Evolutionary conservation across 169 alveolate species (phyloP).

Genomic region (Plasmodium malariae): DNA sequence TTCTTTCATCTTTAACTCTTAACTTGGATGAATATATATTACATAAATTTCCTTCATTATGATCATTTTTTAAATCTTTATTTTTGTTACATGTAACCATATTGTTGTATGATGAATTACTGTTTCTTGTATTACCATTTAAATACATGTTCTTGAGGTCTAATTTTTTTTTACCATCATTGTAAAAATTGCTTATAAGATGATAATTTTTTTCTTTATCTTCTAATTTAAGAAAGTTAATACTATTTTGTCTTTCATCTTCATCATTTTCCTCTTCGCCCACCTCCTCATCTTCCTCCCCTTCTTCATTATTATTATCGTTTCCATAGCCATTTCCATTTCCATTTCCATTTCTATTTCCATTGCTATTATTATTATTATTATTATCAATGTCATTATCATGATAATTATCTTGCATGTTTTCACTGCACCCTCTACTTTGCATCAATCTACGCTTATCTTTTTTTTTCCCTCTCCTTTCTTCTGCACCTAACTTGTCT

Average conservation of each 20-base stretch:
- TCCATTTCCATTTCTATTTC: background rate
- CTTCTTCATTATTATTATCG: background rate
- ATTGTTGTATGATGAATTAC: background rate
- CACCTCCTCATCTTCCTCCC: background rate
- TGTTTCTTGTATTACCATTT: background rate
- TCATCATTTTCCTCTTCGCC: background rate
- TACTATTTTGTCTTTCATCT: background rate
- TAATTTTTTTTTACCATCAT: constrained; percentile 7
- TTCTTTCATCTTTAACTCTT: constrained; percentile 17
- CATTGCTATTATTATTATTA: background rate
- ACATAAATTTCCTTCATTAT: background rate
- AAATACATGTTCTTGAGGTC: constrained; percentile 2
- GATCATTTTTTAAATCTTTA: background rate
- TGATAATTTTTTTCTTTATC: background rate
- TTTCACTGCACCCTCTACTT: too few relatives aligned
- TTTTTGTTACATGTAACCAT: background rate
- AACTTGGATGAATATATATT: background rate
- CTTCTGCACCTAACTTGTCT: too few relatives aligned
- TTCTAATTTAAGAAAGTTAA: background rate
- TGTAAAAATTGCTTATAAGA: background rate
- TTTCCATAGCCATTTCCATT: background rate
- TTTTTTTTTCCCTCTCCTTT: too few relatives aligned
- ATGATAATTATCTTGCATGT: too few relatives aligned
- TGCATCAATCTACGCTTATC: too few relatives aligned
- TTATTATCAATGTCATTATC: constrained; percentile 4